Evolutionary conservation across 2,329 filamentous ascomycete species (phyloP), one percentile per base, ranked within the genome.

Genomic region (Arachnomyces sp.): DNA sequence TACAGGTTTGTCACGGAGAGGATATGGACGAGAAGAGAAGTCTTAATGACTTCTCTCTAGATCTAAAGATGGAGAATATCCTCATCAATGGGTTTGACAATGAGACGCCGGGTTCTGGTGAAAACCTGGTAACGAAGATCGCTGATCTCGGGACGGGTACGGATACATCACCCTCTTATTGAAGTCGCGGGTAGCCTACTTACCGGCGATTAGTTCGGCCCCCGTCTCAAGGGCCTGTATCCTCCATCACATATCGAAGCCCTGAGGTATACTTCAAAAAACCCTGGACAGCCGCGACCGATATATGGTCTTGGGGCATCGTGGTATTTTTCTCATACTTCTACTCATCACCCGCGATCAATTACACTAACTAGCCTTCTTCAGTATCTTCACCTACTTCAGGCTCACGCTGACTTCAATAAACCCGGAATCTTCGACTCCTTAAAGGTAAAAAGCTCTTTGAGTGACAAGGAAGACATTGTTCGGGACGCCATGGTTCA

Each of bases 221-320:
- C 3, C 37, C 37, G 11, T 39, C 37, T 12, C 12, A 39, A 31
- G 37, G 25, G 13, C n/a, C 30, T n/a, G 32, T 33, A 39, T 33
- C 37, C 12, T 14, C 37, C 15, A 7, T 39, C 30, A 18, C 29
- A 32, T 39, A 39, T 34, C n/a, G 29, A 3, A 39, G 38, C 28
- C 36, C 41, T 12, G 32, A 33, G 32, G 36, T 32, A 12, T 36
- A 43, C 16, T 36, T 40, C 32, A 33, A 36, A 7, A 39, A 39
- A 43, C 31, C 36, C 15, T 43, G 31, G 41, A 31, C 40, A 17
- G 17, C 25, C 17, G 34, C 34, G 7, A 42, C 39, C 21, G 39
- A 42, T 38, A 38, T 42, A 14, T 42, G 40, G 40, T 42, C 40
- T 17, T 42, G 40, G 40, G 39, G 40, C 16, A 42, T 42, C n/a